phyloP scores from a whole-genome alignment of 2,329 filamentous ascomycete species.

The Fusarium longipes region DNA sequence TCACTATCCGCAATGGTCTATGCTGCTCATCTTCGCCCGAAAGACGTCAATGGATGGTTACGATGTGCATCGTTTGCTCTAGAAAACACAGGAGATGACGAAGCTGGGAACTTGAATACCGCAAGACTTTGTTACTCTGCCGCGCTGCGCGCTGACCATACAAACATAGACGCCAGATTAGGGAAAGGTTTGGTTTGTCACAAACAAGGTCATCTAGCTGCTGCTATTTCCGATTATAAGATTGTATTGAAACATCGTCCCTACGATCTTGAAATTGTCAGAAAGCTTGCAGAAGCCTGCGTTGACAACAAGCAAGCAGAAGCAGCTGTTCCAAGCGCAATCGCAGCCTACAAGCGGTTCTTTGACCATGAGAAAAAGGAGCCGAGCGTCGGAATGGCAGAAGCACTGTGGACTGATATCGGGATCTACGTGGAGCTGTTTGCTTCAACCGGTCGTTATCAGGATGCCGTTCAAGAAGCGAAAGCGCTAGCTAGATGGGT shows the following conservation, averaged over 20 bases:
- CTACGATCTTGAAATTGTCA: conserved; percentile 65
- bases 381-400: conserved; percentile 49
- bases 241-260: conserved; percentile 63
- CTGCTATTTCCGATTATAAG: conserved; percentile 68
- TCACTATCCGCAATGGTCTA: conserved; percentile 70
- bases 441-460: conserved; percentile 70
- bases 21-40: conserved; percentile 71
- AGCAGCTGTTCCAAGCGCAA: conserved; percentile 53
- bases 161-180: conserved; percentile 67
- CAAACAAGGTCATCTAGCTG: conserved; percentile 64
- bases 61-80: conserved; percentile 68
- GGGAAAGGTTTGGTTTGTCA: conserved; percentile 69
- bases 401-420: conserved; percentile 80
- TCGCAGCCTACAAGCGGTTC: conserved; percentile 61
- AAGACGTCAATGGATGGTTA: conserved; percentile 69
- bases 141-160: conserved; percentile 68
- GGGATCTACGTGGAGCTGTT: conserved; percentile 88
- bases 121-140: conserved; percentile 69
- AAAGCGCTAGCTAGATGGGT: conserved; percentile 84
- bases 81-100: conserved; percentile 60
- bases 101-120: conserved; percentile 62
- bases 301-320: conserved; percentile 63
- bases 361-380: conserved; percentile 57
- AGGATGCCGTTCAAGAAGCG: conserved; percentile 74
- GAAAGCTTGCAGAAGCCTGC: conserved; percentile 67